Evolutionary conservation across 1,139 yeast genomes (phyloP), one percentile per base, ranked within the genome.

Genomic region (Meyerozyma smithsonii): DNA sequence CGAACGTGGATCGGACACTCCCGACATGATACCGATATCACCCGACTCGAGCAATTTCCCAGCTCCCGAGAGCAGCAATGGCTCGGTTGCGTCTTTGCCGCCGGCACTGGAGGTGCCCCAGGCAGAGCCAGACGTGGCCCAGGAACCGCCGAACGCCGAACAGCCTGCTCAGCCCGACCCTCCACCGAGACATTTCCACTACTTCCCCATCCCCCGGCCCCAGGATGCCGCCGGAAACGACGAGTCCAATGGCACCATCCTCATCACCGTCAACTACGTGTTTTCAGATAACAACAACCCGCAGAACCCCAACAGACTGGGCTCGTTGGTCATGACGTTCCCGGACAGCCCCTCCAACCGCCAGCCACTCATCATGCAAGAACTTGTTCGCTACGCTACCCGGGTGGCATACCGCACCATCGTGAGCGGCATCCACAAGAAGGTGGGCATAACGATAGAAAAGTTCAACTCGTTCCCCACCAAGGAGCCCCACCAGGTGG

Each of bases 331-430:
- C 44, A 62, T 83, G 53, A 78, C 82, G 23, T 75, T 83, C 34
- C 86, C 88, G 12, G 80, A 81, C 49, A 79, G 79, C 37, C 73
- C 81, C 1, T 70, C 74, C 25, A 78, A 79, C 43, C 58, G 77
- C 36, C 76, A 74, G 46, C 81, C 79, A 11, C 62, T 69, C 26
- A 71, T 73, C 26, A 66, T 77, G 26, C 79, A 74, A 51, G 79
- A 74, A 42, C 70, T 83, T 43, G 77, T 83, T 10, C 66, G 83
- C 24, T 61, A 82, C 42, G 89, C 89, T 1, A 81, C 89, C 0
- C 80, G 79, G 37, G 72, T 83, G 63, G 89, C 89, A 0, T 70
- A 81, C 52, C 65, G 81, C 26, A 77, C 86, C 15, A 75, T 81
- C 23, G 64, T 77, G 5, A 71, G 72, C 32, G 69, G 54, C 51